Percentiles rank a stretch among this genome's conserved stretches.
phyloP scores from a whole-genome alignment of 2,329 filamentous ascomycete genomes.

The Fusarium verticillioides region DNA sequence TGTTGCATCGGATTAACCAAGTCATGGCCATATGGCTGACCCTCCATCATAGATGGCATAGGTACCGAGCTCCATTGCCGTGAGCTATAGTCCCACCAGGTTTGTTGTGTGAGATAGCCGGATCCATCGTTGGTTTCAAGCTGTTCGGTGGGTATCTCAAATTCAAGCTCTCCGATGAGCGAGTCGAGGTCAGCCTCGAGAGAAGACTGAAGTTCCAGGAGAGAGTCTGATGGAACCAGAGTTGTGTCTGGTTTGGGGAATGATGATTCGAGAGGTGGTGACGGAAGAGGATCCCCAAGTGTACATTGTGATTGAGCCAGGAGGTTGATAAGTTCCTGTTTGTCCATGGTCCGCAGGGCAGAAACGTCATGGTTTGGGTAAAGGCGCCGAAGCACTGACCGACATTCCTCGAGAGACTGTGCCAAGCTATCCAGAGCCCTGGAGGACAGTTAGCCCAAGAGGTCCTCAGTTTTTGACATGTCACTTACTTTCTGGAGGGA shows the following conservation, averaged over 20 bases:
- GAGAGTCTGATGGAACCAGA: conserved; percentile 42
- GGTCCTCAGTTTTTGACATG: conserved; percentile 21
- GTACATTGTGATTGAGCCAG: conserved; percentile 60
- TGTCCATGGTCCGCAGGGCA: conserved; percentile 63
- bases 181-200: conserved; percentile 38
- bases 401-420: conserved; percentile 73
- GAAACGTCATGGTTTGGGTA: conserved; percentile 68
- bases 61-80: conserved; percentile 34
- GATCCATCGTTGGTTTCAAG: conserved; percentile 18
- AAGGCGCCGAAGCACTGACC: conserved; percentile 54
- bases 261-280: conserved; percentile 63
- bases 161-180: conserved; percentile 36
- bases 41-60: conserved; percentile 20
- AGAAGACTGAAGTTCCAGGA: conserved; percentile 34
- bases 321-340: conserved; percentile 69
- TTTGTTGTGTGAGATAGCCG: conserved; percentile 24
- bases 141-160: conserved; percentile 32
- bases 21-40: conserved; percentile 24
- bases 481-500: conserved; percentile 77
- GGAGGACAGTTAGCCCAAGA: conserved; percentile 16
- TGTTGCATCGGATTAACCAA: conserved; percentile 19
- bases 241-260: conserved; percentile 60
- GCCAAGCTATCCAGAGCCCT: conserved; percentile 71
- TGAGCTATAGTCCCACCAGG: conserved; percentile 30
- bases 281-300: conserved; percentile 58